phyloP scores from a whole-genome alignment of 768 basidiomycete genomes.

The Tephrocybe sp. region DNA sequence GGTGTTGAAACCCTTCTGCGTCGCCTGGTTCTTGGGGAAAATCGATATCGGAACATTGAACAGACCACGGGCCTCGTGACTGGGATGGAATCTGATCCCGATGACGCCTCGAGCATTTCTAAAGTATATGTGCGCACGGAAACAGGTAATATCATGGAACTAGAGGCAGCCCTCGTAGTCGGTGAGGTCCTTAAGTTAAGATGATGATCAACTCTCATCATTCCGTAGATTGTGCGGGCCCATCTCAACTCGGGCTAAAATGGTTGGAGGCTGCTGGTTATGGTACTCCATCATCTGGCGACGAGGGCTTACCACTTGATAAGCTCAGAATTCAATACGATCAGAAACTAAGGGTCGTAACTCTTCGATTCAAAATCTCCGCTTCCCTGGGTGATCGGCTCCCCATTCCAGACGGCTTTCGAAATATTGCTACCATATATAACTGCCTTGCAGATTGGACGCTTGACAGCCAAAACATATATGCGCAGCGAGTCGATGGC shows the following conservation, averaged over 20 bases:
- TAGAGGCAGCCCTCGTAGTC: background rate
- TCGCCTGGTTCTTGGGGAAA: constrained; percentile 22
- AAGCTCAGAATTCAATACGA: constrained; percentile 2
- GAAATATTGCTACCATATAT: constrained; percentile 4
- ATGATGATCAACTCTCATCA: background rate
- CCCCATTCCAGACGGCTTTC: constrained; percentile 3
- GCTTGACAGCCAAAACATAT: constrained; percentile 2
- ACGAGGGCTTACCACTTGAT: background rate
- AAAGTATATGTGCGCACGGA: constrained; percentile 12
- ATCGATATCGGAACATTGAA: constrained; percentile 21
- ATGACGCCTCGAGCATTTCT: constrained; percentile 12
- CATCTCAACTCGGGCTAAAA: constrained; percentile 23
- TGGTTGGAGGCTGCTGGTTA: constrained; percentile 25
- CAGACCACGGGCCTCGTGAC: constrained; percentile 27
- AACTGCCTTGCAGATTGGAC: constrained; percentile 6
- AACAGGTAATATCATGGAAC: background rate
- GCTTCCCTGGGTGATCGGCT: background rate
- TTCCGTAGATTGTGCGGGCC: constrained; percentile 31
- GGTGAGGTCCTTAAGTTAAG: background rate
- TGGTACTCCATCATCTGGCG: constrained; percentile 5
- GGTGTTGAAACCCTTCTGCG: constrained; percentile 29
- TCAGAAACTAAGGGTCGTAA: constrained; percentile 4
- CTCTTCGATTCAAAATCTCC: background rate
- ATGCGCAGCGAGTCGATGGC: constrained; percentile 4
- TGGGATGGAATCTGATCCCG: constrained; percentile 18